Conservation (phyloP, 441 rosid species). For the Pelargonium cotyledonis region DNA sequence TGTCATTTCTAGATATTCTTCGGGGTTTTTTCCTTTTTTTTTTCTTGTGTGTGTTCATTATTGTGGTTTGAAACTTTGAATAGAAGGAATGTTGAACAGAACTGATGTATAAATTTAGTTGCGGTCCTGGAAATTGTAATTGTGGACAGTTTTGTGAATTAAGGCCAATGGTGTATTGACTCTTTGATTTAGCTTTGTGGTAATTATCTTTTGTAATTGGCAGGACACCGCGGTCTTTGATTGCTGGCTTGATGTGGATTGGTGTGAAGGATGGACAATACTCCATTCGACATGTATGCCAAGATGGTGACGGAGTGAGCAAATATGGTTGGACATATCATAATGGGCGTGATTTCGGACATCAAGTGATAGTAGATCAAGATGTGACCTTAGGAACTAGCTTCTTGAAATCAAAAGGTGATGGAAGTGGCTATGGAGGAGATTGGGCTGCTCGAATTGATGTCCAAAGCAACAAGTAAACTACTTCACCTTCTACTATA, state of each 20-base stretch:
- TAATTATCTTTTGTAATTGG: conserved; percentile 17
- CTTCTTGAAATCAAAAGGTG: conserved; percentile 69
- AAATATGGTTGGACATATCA: conserved; percentile 84
- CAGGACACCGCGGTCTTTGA: conserved; percentile 71
- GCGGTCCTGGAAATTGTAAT: neutral
- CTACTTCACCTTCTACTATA: conserved; percentile 16
- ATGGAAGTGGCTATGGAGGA: conserved; percentile 86
- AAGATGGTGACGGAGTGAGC: conserved; percentile 70
- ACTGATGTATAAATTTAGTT: neutral
- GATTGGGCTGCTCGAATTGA: conserved; percentile 85
- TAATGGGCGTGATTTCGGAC: conserved; percentile 89
- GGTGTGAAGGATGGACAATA: conserved; percentile 76
- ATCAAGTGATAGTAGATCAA: conserved; percentile 68
- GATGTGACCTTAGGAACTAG: conserved; percentile 65
- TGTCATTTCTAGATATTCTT: neutral
- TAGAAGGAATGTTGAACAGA: conserved; percentile 1
- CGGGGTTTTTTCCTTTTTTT: too few relatives aligned
- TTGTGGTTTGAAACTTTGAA: neutral
- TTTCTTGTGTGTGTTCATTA: neutral
- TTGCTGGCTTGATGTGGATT: conserved; percentile 99
- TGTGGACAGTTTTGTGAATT: neutral
- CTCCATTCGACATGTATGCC: conserved; percentile 74
- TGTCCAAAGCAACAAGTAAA: conserved; percentile 52
- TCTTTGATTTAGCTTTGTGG: neutral
- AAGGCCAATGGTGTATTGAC: neutral